Evolutionary conservation across 768 basidiomycete species (phyloP).

Genomic region (Tremella fuciformis): DNA sequence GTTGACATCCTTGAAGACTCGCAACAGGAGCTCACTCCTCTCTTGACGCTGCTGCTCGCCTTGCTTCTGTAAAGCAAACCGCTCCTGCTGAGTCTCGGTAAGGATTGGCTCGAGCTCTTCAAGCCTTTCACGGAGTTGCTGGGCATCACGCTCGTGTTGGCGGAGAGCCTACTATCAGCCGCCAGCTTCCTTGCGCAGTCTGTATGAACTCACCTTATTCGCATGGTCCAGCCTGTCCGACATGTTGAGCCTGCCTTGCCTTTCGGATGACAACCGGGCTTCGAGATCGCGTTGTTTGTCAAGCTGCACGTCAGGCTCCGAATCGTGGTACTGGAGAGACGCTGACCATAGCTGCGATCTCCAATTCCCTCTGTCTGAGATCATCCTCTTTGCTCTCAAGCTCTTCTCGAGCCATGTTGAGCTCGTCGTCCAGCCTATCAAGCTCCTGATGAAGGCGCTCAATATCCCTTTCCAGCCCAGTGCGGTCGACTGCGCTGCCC

Average conservation of each 20-base stretch:
- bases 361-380: slow-evolving; percentile 66
- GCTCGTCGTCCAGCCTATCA: slow-evolving; percentile 73
- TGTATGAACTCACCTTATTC: slow-evolving; percentile 55
- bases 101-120: slow-evolving; percentile 75
- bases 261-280: slow-evolving; percentile 73
- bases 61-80: slow-evolving; percentile 70
- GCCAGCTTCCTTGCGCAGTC: neutral
- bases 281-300: slow-evolving; percentile 77
- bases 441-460: slow-evolving; percentile 83
- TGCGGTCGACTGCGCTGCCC: slow-evolving; percentile 79
- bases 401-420: slow-evolving; percentile 68
- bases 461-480: slow-evolving; percentile 83
- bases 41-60: slow-evolving; percentile 91
- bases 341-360: slow-evolving; percentile 65
- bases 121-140: slow-evolving; percentile 61
- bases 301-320: slow-evolving; percentile 53
- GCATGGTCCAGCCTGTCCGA: slow-evolving; percentile 82
- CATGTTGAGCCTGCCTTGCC: slow-evolving; percentile 78
- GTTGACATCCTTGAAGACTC: slow-evolving; percentile 92
- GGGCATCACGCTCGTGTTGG: slow-evolving; percentile 67
- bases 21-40: slow-evolving; percentile 82
- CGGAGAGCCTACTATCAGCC: slow-evolving; percentile 59
- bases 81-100: slow-evolving; percentile 53
- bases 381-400: slow-evolving; percentile 65
- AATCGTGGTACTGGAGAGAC: neutral